A percentile compares a stretch with the other conserved stretches of the same genome.
phyloP scores from a whole-genome alignment of 257 asterid species.

The Cinchona pubescens region DNA sequence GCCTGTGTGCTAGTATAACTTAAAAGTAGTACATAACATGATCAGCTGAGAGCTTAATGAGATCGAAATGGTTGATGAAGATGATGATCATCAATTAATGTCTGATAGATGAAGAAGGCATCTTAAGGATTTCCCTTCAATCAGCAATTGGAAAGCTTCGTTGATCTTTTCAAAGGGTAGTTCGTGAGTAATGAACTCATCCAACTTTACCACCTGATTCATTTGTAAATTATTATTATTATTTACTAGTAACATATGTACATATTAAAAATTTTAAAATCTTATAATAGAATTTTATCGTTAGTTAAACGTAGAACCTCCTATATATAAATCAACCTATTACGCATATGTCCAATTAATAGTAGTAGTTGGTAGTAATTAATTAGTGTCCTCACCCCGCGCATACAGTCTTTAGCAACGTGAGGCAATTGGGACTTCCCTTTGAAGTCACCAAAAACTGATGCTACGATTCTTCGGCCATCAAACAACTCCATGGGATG shows the following conservation, averaged over 20 bases:
- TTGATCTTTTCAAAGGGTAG: conserved; percentile 52
- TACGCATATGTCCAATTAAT: no score
- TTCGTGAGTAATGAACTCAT: conserved; percentile 58
- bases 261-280: no score
- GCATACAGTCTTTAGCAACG: conserved; percentile 48
- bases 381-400: conserved; percentile 40
- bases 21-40: no score
- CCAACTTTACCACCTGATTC: conserved; percentile 51
- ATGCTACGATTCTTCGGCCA: conserved; percentile 68
- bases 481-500: conserved; percentile 85
- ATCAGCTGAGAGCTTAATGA: no score
- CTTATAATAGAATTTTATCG: no score
- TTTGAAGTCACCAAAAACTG: conserved; percentile 77
- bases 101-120: conserved; percentile 40
- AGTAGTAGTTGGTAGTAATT: no score
- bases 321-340: no score
- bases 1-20: no score
- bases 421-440: conserved; percentile 70
- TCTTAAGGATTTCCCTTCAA: conserved; percentile 56
- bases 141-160: conserved; percentile 52
- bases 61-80: not conserved
- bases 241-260: no score
- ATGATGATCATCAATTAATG: not conserved
- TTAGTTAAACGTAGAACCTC: no score
- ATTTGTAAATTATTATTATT: no score